A percentile compares a stretch with the other conserved stretches of the same genome.
Conservation (phyloP, 2,329 filamentous ascomycete species). For the Cladosporium halotolerans region DNA sequence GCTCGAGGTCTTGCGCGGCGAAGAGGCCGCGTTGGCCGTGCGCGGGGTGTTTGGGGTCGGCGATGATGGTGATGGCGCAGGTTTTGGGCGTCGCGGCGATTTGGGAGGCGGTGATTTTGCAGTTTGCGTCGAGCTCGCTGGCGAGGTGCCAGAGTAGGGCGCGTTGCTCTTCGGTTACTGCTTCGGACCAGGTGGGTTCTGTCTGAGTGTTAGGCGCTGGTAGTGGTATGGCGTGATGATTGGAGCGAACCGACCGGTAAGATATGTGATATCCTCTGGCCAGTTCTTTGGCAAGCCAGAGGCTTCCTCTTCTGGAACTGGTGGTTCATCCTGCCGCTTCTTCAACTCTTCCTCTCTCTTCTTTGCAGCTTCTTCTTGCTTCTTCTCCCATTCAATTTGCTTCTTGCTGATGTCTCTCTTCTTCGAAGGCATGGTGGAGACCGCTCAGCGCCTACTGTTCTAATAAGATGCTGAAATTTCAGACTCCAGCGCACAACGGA, state of each 20-base stretch:
- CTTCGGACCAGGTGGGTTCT: constrained; percentile 27
- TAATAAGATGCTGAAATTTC: constrained; percentile 3
- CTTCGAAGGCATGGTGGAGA: constrained; percentile 5
- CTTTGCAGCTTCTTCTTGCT: constrained; percentile 8
- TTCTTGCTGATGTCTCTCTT: constrained; percentile 14
- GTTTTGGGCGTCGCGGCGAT: constrained; percentile 29
- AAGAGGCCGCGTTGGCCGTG: constrained; percentile 44
- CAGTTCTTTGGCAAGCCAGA: constrained; percentile 3
- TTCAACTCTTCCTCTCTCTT: neutral
- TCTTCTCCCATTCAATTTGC: constrained; percentile 8
- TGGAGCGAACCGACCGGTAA: constrained; percentile 51
- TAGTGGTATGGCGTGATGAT: constrained; percentile 23
- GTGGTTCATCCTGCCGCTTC: neutral
- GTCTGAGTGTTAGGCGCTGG: constrained; percentile 18
- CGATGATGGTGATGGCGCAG: constrained; percentile 39
- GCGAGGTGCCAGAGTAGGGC: constrained; percentile 23
- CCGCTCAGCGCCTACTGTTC: neutral
- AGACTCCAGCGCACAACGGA: neutral
- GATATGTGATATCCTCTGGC: constrained; percentile 18
- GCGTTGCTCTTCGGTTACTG: constrained; percentile 21
- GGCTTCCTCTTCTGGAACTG: neutral
- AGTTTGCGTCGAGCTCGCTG: constrained; percentile 19
- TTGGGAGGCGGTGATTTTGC: constrained; percentile 17
- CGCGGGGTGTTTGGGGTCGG: constrained; percentile 40
- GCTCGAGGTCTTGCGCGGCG: constrained; percentile 38